Evolutionary conservation across 495 filamentous ascomycete genomes (phyloP).

Genomic region (Lophiotrema nucula): DNA sequence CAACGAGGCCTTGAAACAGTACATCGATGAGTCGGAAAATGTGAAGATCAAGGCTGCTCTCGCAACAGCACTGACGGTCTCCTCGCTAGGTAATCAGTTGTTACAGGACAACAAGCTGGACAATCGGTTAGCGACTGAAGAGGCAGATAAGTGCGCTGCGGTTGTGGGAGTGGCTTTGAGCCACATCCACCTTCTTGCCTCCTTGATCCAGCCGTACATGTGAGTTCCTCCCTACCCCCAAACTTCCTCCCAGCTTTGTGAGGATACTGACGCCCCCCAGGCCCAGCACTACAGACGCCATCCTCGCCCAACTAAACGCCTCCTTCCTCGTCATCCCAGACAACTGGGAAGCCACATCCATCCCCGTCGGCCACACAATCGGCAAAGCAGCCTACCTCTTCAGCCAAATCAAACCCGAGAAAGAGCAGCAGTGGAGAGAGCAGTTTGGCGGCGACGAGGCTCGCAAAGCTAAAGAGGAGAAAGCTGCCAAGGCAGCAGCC

Average conservation of each 20-base stretch:
- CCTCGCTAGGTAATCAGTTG: conserved; percentile 72
- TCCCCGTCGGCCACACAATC: conserved; percentile 75
- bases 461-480: conserved; percentile 62
- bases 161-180: conserved; percentile 78
- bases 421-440: conserved; percentile 77
- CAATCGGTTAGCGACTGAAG: conserved; percentile 69
- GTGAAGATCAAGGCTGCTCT: conserved; percentile 76
- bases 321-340: conserved; percentile 68
- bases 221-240: conserved; percentile 1
- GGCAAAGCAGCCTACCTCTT: conserved; percentile 83
- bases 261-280: neutral
- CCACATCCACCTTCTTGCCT: conserved; percentile 75
- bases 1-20: conserved; percentile 63
- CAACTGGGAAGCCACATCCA: conserved; percentile 58
- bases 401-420: conserved; percentile 76
- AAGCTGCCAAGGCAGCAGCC: conserved; percentile 49
- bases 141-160: conserved; percentile 70
- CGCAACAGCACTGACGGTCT: conserved; percentile 66
- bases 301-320: conserved; percentile 69
- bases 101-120: conserved; percentile 81
- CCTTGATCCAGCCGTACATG: conserved; percentile 78
- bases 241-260: neutral
- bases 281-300: conserved; percentile 64
- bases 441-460: conserved; percentile 75
- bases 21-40: conserved; percentile 68